phyloP scores from a whole-genome alignment of 108 stramenopile genomes.

The Conticribra weissflogii region DNA sequence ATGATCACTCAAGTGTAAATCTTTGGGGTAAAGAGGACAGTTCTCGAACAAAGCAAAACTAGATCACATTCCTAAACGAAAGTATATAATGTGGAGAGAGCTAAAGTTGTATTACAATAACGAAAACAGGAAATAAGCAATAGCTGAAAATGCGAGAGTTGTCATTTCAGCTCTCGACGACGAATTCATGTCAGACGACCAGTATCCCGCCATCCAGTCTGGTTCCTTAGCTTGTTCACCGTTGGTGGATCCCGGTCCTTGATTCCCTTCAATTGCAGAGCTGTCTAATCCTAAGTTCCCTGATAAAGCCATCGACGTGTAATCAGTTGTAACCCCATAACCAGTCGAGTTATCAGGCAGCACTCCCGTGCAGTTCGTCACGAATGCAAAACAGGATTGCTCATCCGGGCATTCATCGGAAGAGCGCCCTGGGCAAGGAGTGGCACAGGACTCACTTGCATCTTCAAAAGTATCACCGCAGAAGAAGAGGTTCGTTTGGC shows the following conservation, averaged over 20 bases:
- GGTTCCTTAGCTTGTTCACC: conserved; percentile 11
- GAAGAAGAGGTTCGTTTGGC: conserved; percentile 34
- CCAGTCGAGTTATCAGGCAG: background rate
- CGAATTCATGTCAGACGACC: background rate
- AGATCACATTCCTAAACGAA: too few relatives aligned
- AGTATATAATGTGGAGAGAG: too few relatives aligned
- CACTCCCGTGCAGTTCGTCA: conserved; percentile 21
- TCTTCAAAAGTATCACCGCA: conserved; percentile 36
- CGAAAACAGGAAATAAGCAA: too few relatives aligned
- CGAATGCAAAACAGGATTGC: conserved; percentile 41
- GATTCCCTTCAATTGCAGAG: conserved; percentile 11
- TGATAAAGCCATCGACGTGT: background rate
- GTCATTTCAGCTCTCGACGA: too few relatives aligned
- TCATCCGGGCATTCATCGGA: conserved; percentile 31
- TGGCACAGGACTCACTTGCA: conserved; percentile 31
- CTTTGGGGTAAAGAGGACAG: too few relatives aligned
- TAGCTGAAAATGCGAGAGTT: too few relatives aligned
- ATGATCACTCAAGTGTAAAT: too few relatives aligned
- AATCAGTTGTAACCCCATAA: background rate
- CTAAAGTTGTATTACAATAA: too few relatives aligned
- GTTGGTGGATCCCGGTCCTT: background rate
- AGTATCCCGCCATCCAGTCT: conserved; percentile 16
- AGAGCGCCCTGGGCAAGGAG: conserved; percentile 15
- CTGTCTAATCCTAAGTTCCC: background rate
- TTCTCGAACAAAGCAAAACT: too few relatives aligned